These are phyloP conservation scores for Sporothrix luriei DNA, from an alignment of 2,329 filamentous ascomycete species.

Conservation along the genomic window DNA sequence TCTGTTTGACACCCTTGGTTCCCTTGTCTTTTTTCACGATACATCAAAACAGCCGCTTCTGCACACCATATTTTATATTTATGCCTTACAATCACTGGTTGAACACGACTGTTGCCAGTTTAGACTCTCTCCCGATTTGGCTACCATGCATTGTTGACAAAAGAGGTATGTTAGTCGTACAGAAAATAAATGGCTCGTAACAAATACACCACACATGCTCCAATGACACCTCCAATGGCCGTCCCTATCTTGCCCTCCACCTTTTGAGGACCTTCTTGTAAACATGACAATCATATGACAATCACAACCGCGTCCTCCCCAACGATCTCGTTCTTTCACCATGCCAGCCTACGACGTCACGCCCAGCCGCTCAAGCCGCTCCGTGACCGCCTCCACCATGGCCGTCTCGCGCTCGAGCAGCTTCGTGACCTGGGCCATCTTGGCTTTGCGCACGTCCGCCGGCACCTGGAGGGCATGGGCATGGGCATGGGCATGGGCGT, in stretches of 20 bases:
- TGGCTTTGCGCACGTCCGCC: conserved; percentile 62
- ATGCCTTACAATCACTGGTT: no score
- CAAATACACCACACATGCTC: conserved; percentile 12
- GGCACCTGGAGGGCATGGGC: conserved; percentile 58
- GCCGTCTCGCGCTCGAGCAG: conserved; percentile 68
- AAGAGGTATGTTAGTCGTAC: conserved; percentile 17
- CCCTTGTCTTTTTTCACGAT: no score
- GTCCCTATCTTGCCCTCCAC: no score
- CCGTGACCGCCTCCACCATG: conserved; percentile 67
- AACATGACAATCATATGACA: conserved; percentile 22
- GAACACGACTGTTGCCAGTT: no score
- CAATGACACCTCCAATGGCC: conserved; percentile 3
- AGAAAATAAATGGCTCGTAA: conserved; percentile 19
- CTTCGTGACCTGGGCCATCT: conserved; percentile 64
- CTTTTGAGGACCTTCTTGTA: neutral
- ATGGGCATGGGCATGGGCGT: conserved; percentile 48
- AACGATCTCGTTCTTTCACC: neutral
- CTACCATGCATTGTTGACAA: neutral
- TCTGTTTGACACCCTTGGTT: no score
- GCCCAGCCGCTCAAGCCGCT: conserved; percentile 61
- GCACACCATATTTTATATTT: no score
- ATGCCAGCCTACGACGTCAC: conserved; percentile 35
- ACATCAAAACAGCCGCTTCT: no score
- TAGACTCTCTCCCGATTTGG: neutral
- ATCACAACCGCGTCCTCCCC: neutral